These are phyloP conservation scores for Lotus japonicus DNA, from an alignment of 306 rosid species.

Conservation along the genomic window DNA sequence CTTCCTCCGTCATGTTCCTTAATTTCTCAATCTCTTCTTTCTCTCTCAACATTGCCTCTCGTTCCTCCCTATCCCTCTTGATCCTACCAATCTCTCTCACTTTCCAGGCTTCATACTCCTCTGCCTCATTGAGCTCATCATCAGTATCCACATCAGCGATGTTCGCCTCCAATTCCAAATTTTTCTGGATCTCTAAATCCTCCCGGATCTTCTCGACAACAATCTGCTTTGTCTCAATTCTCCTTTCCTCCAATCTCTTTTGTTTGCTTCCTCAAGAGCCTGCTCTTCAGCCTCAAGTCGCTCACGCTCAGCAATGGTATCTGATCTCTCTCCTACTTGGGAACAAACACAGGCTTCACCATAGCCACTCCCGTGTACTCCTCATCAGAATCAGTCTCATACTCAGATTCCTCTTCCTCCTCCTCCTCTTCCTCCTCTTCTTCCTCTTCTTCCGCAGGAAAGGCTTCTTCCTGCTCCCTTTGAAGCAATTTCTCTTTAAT, in stretches of 20 bases:
- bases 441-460: conserved; percentile 60
- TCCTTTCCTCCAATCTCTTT: conserved; percentile 79
- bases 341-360: conserved; percentile 96
- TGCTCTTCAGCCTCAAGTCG: conserved; percentile 84
- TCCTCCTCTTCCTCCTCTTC: conserved; percentile 65
- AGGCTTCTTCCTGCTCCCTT: conserved; percentile 79
- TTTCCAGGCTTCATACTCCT: conserved; percentile 97
- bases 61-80: conserved; percentile 86
- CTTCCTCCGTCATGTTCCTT: conserved; percentile 97
- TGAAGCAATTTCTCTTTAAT: conserved; percentile 71
- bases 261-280: conserved; percentile 69
- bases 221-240: conserved; percentile 73
- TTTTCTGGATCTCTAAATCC: conserved; percentile 81
- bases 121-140: conserved; percentile 91
- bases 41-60: conserved; percentile 79
- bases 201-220: conserved; percentile 93
- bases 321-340: conserved; percentile 90
- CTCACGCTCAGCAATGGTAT: conserved; percentile 89
- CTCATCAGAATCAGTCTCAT: conserved; percentile 91
- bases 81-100: conserved; percentile 87
- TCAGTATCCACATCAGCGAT: conserved; percentile 94
- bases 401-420: conserved; percentile 85
- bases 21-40: conserved; percentile 86
- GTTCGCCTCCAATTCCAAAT: conserved; percentile 78
- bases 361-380: conserved; percentile 76